Evolutionary conservation across 192 early-diverging fungal genomes (phyloP), one percentile per base, ranked within the genome.

Genomic region (Linnemannia schmuckeri): DNA sequence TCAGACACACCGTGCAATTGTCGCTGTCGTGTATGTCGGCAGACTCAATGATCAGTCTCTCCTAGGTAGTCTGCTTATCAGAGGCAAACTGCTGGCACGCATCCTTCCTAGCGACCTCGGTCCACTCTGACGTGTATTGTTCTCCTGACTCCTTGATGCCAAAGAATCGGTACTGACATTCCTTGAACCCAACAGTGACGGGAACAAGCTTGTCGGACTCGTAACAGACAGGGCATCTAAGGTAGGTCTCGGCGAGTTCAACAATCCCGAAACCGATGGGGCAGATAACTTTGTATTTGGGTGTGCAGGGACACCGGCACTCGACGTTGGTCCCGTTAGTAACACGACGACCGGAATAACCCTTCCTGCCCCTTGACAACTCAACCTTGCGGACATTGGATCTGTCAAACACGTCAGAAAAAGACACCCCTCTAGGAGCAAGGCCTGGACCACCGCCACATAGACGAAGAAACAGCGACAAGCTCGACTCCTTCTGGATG

Each of bases 401-500:
- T 7, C 52, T 66, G n/a, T 74, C 37, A 2, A 57, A 80, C 8
- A 80, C 49, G 18, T 73, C 78, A 0, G 78, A 3, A 40, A 74
- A 74, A 42, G 41, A 42, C 22, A 20, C 4, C 27, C 18, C 42
- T 15, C 61, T n/a, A 18, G 27, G 22, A 30, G 30, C 20, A 6
- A 44, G 27, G 30, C 44, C 27, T 2, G 41, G 41, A 52, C 49
- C 4, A 8, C 27, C 71, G 89, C 93, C 94, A 86, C 93, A 92
- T 72, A 95, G 88, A 72, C 91, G 90, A 42, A 93, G 89, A 15
- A 92, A 90, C 44, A 94, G 66, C 72, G 94, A 91, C 20, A 94
- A 87, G 20, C 91, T 94, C 37, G 93, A 93, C 80, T 93, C 92
- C 82, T 92, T 90, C 81, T 93, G 91, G 79, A 94, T 92, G 87